Evolutionary conservation across 768 basidiomycete genomes (phyloP), one percentile per base, ranked within the genome.

Genomic region (Amanita molliuscula): DNA sequence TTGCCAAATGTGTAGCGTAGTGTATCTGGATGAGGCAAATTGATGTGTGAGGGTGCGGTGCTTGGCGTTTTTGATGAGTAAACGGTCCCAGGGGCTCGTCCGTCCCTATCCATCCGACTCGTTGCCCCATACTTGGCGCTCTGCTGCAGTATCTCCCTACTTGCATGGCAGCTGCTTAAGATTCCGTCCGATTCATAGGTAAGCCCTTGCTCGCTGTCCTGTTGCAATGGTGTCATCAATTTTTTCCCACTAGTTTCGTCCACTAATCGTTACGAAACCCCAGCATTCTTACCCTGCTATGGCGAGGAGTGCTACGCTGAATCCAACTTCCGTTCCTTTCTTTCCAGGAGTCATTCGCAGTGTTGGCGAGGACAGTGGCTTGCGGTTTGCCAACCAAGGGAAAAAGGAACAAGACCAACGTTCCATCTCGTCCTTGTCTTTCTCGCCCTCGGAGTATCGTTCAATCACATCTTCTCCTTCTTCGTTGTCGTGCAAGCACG

Each of bases 251-350:
- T 29, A 47, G 44, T 40, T 43, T 11, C 54, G 38, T 50, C 50
- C 54, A 67, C 63, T 64, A 67, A 65, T 70, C 64, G 67, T 64
- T 67, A 61, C 58, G 56, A 60, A 59, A 54, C 61, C 63, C 65
- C 63, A 65, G 57, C 65, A 62, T 60, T 61, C 57, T 55, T 55
- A 55, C 53, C 56, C 61, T 69, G 36, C 66, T 62, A 85, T 88
- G 82, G 81, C 84, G 54, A 81, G 79, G 75, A 85, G 80, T 59
- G 82, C 78, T 59, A 75, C 84, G 53, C 70, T 89, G 58, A 88
- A 89, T 66, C 86, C 88, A 55, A 74, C 85, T 54, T 90, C 87
- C 52, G 81, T 81, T 63, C 88, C 88, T 45, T 90, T 90, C 76
- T 88, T 88, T 64, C 88, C 88, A 54, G 84, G 83, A 48, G 75